Percentiles rank a stretch among this genome's conserved stretches.
phyloP scores from a whole-genome alignment of 1,139 yeast genomes.

The Suhomyces chickasaworum region DNA sequence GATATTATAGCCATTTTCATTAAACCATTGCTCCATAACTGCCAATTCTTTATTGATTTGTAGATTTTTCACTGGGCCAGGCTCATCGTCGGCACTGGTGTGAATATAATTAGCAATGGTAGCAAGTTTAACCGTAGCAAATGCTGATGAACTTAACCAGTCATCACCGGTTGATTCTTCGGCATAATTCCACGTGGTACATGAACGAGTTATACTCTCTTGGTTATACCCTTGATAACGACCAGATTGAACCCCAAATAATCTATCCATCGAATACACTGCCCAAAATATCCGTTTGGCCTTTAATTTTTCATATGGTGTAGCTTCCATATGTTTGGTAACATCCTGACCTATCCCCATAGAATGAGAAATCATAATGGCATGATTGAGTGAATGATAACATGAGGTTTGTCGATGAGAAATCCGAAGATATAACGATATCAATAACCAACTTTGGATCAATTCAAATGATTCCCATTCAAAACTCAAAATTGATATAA shows the following conservation, averaged over 20 bases:
- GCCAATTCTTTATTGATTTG: constrained; percentile 39
- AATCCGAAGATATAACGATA: constrained; percentile 54
- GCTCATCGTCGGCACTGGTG: constrained; percentile 29
- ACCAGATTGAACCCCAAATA: constrained; percentile 59
- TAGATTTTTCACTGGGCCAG: constrained; percentile 34
- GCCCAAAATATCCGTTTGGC: constrained; percentile 60
- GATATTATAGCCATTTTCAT: constrained; percentile 39
- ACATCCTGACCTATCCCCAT: constrained; percentile 53
- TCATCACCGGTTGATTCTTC: constrained; percentile 42
- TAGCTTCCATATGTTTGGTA: constrained; percentile 23
- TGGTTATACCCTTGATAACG: constrained; percentile 46
- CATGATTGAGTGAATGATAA: constrained; percentile 55
- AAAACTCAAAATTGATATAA: constrained; percentile 53
- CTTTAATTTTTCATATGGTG: constrained; percentile 52
- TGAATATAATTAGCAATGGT: constrained; percentile 40
- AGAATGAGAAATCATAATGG: constrained; percentile 54
- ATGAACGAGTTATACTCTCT: constrained; percentile 32
- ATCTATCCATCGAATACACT: constrained; percentile 56
- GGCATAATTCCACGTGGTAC: constrained; percentile 38
- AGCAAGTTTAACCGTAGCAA: constrained; percentile 50
- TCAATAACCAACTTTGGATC: constrained; percentile 62
- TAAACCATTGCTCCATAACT: constrained; percentile 36
- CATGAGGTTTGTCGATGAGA: constrained; percentile 61
- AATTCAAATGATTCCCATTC: constrained; percentile 72
- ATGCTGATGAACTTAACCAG: constrained; percentile 56